These are phyloP conservation scores for Amanita pseudoporphyria DNA, from an alignment of 768 basidiomycete genomes.

Conservation along the genomic window DNA sequence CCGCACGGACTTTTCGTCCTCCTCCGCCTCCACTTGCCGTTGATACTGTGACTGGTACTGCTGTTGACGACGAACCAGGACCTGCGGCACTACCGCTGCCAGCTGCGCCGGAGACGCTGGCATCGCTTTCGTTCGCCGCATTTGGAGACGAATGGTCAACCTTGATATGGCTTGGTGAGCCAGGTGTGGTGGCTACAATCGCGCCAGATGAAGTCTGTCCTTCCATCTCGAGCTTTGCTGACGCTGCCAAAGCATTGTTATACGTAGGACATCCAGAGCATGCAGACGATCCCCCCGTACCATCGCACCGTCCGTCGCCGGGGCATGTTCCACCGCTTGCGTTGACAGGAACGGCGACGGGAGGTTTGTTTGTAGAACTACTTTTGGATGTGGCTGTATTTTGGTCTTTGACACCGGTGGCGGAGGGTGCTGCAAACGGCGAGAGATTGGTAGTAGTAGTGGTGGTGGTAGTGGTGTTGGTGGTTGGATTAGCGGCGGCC, in stretches of 20 bases:
- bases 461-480: slow-evolving; percentile 16
- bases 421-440: slow-evolving; percentile 16
- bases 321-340: slow-evolving; percentile 73
- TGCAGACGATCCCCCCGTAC: slow-evolving; percentile 87
- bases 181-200: slow-evolving; percentile 11
- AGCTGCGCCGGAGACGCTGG: slow-evolving; percentile 14
- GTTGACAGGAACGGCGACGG: slow-evolving; percentile 8
- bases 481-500: slow-evolving; percentile 10
- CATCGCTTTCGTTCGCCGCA: slow-evolving; percentile 10
- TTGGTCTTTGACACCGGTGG: slow-evolving; percentile 15
- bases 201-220: slow-evolving; percentile 20
- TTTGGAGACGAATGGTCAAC: slow-evolving; percentile 10
- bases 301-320: slow-evolving; percentile 96
- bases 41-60: slow-evolving; percentile 25
- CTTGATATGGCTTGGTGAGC: slow-evolving; percentile 4
- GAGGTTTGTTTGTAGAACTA: slow-evolving; percentile 5
- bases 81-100: slow-evolving; percentile 14
- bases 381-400: slow-evolving; percentile 14
- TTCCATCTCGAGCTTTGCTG: slow-evolving; percentile 31
- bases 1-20: slow-evolving; percentile 26
- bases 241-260: slow-evolving; percentile 67
- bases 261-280: slow-evolving; percentile 96
- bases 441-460: slow-evolving; percentile 22
- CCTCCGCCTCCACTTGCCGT: slow-evolving; percentile 15
- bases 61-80: slow-evolving; percentile 4